These are phyloP conservation scores for Gloeopeniophorella convolvens DNA, from an alignment of 768 basidiomycete species.

Conservation along the genomic window DNA sequence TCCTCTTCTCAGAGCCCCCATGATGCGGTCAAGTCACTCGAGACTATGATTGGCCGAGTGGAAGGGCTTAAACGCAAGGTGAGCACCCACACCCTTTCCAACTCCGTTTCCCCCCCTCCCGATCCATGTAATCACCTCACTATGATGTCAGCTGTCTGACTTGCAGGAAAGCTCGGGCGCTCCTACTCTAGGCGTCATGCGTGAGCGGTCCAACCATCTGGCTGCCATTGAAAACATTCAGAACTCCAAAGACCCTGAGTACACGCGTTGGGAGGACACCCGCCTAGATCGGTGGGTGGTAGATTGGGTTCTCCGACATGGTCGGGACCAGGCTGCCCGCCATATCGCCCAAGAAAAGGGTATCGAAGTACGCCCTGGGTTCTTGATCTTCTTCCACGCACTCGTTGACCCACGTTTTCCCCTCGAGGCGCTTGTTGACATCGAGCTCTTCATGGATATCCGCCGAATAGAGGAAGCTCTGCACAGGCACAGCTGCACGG, in stretches of 20 bases:
- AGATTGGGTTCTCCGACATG: conserved; percentile 84
- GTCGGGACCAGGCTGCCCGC: conserved; percentile 70
- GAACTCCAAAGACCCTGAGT: conserved; percentile 46
- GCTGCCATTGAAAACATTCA: conserved; percentile 53
- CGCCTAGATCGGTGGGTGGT: conserved; percentile 86
- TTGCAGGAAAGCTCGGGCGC: conserved; percentile 39
- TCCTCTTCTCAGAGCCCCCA: conserved; percentile 36
- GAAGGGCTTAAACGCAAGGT: conserved; percentile 89
- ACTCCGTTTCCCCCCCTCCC: neutral
- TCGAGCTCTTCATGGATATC: conserved; percentile 88
- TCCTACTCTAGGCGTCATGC: conserved; percentile 66
- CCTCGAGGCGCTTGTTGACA: conserved; percentile 74
- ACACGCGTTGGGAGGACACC: conserved; percentile 70
- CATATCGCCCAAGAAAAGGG: conserved; percentile 67
- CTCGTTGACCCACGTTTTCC: conserved; percentile 12
- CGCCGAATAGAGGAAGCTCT: conserved; percentile 81
- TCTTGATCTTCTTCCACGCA: neutral
- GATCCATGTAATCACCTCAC: neutral
- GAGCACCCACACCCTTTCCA: conserved; percentile 14
- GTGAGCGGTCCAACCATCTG: conserved; percentile 70
- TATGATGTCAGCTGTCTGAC: conserved; percentile 38
- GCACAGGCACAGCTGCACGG: conserved; percentile 65
- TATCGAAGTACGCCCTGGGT: conserved; percentile 59
- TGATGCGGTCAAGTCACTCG: conserved; percentile 55
- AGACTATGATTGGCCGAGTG: conserved; percentile 69